A percentile compares a stretch with the other conserved stretches of the same genome.
Evolutionary conservation across 257 asterid species (phyloP).

Genomic region (Nicotiana attenuata): DNA sequence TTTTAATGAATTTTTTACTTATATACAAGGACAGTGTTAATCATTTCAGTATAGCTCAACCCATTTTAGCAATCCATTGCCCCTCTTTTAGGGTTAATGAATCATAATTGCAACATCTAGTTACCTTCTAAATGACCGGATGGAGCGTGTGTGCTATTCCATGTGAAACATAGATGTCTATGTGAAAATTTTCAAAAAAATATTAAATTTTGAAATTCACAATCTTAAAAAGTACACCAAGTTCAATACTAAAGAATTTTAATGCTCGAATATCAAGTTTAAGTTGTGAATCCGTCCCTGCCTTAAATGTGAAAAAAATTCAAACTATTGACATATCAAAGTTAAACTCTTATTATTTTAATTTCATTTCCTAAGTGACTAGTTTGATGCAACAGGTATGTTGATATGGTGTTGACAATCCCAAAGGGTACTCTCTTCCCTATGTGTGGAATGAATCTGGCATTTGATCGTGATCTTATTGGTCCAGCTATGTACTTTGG

Average conservation of each 20-base stretch:
- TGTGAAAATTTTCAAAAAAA: background rate
- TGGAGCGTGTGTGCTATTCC: background rate
- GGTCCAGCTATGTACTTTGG: conserved; percentile 97
- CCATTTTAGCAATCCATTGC: background rate
- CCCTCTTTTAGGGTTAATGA: background rate
- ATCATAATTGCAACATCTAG: background rate
- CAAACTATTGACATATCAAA: background rate
- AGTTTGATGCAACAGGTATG: conserved; percentile 37
- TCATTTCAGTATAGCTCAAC: background rate
- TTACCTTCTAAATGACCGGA: background rate
- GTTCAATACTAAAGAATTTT: background rate
- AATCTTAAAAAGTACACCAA: background rate
- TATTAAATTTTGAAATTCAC: background rate
- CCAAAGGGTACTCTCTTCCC: conserved; percentile 93
- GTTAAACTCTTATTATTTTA: background rate
- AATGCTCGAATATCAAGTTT: background rate
- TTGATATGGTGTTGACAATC: conserved; percentile 80
- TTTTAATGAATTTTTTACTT: background rate
- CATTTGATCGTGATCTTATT: conserved; percentile 81
- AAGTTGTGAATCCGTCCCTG: background rate
- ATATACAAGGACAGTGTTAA: background rate
- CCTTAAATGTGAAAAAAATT: background rate
- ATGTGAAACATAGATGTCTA: background rate
- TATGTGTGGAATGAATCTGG: conserved; percentile 93
- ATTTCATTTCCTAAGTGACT: background rate